These are phyloP conservation scores for Aspergillus sclerotialis DNA, from an alignment of 2,329 filamentous ascomycete genomes.

Conservation along the genomic window DNA sequence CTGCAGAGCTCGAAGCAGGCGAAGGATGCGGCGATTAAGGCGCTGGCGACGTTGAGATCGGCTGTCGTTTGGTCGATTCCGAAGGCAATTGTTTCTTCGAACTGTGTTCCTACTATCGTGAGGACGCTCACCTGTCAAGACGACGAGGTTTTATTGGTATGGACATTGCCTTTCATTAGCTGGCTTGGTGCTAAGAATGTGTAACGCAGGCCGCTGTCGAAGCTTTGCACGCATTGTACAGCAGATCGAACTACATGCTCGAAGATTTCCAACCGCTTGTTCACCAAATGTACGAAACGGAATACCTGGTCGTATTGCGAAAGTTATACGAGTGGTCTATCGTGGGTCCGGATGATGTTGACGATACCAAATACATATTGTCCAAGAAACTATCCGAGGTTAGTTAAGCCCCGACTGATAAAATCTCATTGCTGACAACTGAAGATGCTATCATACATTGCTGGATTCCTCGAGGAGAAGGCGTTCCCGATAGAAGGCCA, in stretches of 20 bases:
- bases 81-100: conserved; percentile 66
- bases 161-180: conserved; percentile 12
- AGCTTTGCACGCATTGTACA: conserved; percentile 75
- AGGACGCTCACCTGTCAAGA: conserved; percentile 63
- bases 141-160: conserved; percentile 67
- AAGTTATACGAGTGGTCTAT: conserved; percentile 73
- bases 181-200: conserved; percentile 12
- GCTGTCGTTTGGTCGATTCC: conserved; percentile 83
- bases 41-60: conserved; percentile 68
- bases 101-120: conserved; percentile 64
- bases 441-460: conserved; percentile 77
- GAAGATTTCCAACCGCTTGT: conserved; percentile 73
- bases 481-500: conserved; percentile 56
- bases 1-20: conserved; percentile 61
- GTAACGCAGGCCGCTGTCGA: conserved; percentile 63
- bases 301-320: conserved; percentile 63
- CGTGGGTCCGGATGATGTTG: conserved; percentile 72
- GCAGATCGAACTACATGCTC: conserved; percentile 64
- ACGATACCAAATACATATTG: conserved; percentile 86
- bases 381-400: conserved; percentile 93
- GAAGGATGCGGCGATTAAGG: conserved; percentile 65
- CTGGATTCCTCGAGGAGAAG: conserved; percentile 75
- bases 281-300: conserved; percentile 68
- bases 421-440: conserved; percentile 5
- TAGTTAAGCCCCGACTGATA: conserved; percentile 16